Base-by-base conservation (phyloP, 2,329 filamentous ascomycete genomes). In the Sporothrix curviconia region DNA sequence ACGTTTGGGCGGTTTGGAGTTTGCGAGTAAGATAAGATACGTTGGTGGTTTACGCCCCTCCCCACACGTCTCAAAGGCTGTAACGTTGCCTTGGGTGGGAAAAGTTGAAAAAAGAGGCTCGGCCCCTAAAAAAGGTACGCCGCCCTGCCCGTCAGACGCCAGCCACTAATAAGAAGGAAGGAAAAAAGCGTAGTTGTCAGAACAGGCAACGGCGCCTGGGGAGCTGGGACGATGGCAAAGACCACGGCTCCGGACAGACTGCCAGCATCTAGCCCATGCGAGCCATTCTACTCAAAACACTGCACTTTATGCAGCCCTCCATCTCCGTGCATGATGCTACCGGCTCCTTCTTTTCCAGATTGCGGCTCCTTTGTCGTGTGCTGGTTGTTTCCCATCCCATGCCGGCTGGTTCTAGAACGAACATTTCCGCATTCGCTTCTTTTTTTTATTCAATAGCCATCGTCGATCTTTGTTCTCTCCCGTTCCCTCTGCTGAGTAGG, bases 11-110 rank as follows among this genome's bases (percentile, higher is more conserved):
- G 43, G 25, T 19, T n/a, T n/a, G n/a, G n/a, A n/a, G n/a, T n/a
- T n/a, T n/a, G n/a, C n/a, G n/a, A n/a, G n/a, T n/a, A n/a, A n/a
- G n/a, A n/a, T n/a, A n/a, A n/a, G n/a, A 50, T 39, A 39, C 47
- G 43, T 42, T 36, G 44, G 24, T 36, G 37, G 17, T 34, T 32
- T 28, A n/a, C n/a, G n/a, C n/a, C n/a, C 39, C 19, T 19, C 28
- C 22, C 28, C 39, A 32, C 28, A 34, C 17, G 17, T 42, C 25
- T 25, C 30, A 42, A 43, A 59, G 49, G 53, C 55, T 61, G 60
- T 61, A 61, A 61, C 60, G 60, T 61, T 61, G 60, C 60, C 50
- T 61, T 58, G 30, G 42, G 34, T 28, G 30, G 46, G 46, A n/a
- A n/a, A n/a, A n/a, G n/a, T n/a, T n/a, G 17, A 42, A 42, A 19